Base-by-base conservation (phyloP, 2,329 filamentous ascomycete genomes). In the Fusarium agapanthi region DNA sequence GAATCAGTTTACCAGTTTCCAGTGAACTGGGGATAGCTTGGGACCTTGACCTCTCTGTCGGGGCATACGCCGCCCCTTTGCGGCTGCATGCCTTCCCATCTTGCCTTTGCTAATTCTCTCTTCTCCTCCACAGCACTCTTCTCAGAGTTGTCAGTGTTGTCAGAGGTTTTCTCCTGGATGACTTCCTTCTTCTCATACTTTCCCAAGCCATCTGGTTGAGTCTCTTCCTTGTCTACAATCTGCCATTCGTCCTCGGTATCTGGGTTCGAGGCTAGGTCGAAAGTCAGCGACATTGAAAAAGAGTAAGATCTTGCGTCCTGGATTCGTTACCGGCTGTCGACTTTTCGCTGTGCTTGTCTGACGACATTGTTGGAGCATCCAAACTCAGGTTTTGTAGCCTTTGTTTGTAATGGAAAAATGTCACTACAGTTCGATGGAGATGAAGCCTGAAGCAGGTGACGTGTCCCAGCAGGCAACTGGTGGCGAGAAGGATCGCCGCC, bases 221-320 rank as follows among this genome's bases (percentile, higher is more conserved):
- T 14, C 0, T 65, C 69, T 34, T 72, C 56, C 37, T 45, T 51
- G 8, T 26, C 50, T 5, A 72, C 20, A 0, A 72, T 51, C 7
- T 72, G 44, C 69, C 69, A 72, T n/a, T 69, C 69, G 6, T 72
- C 54, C 2, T 69, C 68, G 2, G 1, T 45, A 20, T 28, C 13
- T 12, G 20, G 13, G 2, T 34, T 40, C 4, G 18, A 14, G 18
- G 20, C 65, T 51, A 4, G 5, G 9, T 3, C 4, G 1, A 28
- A 28, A 4, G 7, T 65, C 40, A 63, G 65, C 20, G n/a, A 34
- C 4, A 30, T 8, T 6, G 7, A 2, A 3, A 13, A 7, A 41
- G 0, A 6, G 10, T 12, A 12, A 35, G 22, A 26, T 58, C 7
- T 26, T 30, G 28, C 2, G 16, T 22, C 26, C 30, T 24, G 6